A percentile compares a stretch with the other conserved stretches of the same genome.
phyloP scores from a whole-genome alignment of 768 basidiomycete genomes.

The Coprinopsis cinerea region DNA sequence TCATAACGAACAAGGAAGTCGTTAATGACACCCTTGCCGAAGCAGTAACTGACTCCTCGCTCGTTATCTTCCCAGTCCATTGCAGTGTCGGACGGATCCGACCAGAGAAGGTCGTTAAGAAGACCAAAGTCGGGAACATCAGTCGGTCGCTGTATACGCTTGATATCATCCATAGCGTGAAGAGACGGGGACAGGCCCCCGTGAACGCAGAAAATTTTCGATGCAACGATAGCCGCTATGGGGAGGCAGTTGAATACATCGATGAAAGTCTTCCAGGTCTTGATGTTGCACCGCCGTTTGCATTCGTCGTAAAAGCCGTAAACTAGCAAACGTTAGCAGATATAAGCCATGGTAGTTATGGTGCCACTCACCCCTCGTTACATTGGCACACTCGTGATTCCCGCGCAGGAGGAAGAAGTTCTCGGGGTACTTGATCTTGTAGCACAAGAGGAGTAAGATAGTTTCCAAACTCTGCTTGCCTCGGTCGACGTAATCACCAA shows the following conservation, averaged over 20 bases:
- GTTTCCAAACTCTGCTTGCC: constrained; percentile 99
- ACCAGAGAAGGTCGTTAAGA: constrained; percentile 96
- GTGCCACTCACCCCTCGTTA: constrained; percentile 79
- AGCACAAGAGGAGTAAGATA: constrained; percentile 92
- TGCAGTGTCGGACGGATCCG: constrained; percentile 96
- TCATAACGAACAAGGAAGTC: constrained; percentile 93
- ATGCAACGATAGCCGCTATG: constrained; percentile 96
- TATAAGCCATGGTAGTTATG: constrained; percentile 11
- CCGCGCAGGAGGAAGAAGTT: constrained; percentile 98
- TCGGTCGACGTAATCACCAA: constrained; percentile 98
- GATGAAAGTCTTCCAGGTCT: constrained; percentile 99
- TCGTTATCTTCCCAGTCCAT: constrained; percentile 99
- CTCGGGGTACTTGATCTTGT: constrained; percentile 99
- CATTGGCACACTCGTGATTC: constrained; percentile 99
- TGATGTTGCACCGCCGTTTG: constrained; percentile 98
- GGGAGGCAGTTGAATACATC: constrained; percentile 99
- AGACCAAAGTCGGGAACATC: constrained; percentile 98
- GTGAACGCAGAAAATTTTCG: constrained; percentile 99
- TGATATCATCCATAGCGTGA: constrained; percentile 97
- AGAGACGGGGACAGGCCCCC: constrained; percentile 91
- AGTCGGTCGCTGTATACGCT: constrained; percentile 94
- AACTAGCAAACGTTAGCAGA: constrained; percentile 43
- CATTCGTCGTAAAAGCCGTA: constrained; percentile 99
- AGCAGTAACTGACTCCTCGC: constrained; percentile 97
- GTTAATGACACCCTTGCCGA: constrained; percentile 95